Conservation (phyloP, 352 stramenopile species). For the Blastocystis sp. region DNA sequence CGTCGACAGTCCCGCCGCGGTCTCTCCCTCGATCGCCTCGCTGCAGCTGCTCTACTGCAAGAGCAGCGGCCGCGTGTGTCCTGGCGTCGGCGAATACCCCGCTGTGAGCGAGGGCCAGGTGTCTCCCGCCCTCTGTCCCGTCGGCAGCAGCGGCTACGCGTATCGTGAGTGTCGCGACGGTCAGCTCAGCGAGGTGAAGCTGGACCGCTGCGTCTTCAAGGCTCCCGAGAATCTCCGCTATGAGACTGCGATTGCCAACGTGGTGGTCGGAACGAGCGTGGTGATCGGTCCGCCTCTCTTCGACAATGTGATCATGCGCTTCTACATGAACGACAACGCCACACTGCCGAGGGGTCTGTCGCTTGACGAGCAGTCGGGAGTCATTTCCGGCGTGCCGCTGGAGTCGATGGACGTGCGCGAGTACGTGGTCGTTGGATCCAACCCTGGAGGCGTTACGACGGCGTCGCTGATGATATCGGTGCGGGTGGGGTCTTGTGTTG, state of each 20-base stretch:
- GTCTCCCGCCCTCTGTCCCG: background rate
- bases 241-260: background rate
- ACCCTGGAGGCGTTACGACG: background rate
- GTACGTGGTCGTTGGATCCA: background rate
- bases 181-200: background rate
- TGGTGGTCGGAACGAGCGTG: background rate
- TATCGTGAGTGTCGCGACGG: constrained; percentile 19
- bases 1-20: background rate
- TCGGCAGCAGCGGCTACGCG: constrained; percentile 1
- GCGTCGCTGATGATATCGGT: background rate
- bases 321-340: constrained; percentile 2
- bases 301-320: background rate
- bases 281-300: background rate
- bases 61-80: background rate
- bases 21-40: background rate
- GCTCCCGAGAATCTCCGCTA: constrained; percentile 6
- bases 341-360: background rate
- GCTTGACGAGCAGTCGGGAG: background rate
- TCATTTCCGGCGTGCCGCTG: background rate
- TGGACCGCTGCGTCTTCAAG: background rate
- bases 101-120: background rate
- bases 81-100: background rate
- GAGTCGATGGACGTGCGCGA: background rate
- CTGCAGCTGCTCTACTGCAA: background rate
- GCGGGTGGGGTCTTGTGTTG: background rate